These are phyloP conservation scores for Rubia yunnanensis DNA, from an alignment of 257 asterid genomes.

Conservation along the genomic window DNA sequence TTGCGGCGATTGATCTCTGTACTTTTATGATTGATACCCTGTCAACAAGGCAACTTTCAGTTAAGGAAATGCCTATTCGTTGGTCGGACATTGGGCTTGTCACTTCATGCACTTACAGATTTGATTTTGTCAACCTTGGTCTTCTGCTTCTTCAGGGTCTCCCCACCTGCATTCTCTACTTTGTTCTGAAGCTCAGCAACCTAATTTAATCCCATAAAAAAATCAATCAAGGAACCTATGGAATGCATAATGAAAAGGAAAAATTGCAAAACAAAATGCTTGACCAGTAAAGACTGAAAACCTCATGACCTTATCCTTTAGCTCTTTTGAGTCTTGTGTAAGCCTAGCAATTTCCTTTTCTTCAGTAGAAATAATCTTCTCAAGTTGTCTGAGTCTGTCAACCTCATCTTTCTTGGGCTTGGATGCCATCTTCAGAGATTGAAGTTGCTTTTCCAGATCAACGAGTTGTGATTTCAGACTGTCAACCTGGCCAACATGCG, in stretches of 20 bases:
- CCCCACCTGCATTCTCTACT: constrained; percentile 98
- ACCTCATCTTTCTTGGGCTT: constrained; percentile 61
- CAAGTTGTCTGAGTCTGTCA: constrained; percentile 56
- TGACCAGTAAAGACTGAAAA: background rate
- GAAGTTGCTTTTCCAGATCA: constrained; percentile 70
- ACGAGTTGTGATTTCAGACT: constrained; percentile 50
- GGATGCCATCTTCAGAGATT: constrained; percentile 58
- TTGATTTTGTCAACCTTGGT: constrained; percentile 59
- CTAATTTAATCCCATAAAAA: constrained; percentile 20
- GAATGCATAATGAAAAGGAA: background rate
- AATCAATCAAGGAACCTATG: background rate
- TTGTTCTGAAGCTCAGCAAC: constrained; percentile 77
- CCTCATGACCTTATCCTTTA: constrained; percentile 66
- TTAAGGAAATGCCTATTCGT: background rate
- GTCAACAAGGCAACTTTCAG: constrained; percentile 12
- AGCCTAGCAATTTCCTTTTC: constrained; percentile 74
- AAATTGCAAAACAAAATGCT: background rate
- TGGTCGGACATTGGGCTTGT: background rate
- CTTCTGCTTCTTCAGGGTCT: constrained; percentile 61
- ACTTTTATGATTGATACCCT: constrained; percentile 73
- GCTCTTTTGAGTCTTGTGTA: constrained; percentile 57
- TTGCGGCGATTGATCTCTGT: constrained; percentile 80
- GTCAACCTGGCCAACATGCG: constrained; percentile 44
- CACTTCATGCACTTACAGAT: constrained; percentile 50
- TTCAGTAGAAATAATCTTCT: constrained; percentile 48